These are phyloP conservation scores for Fusarium compactum DNA, from an alignment of 2,329 filamentous ascomycete species.

Conservation along the genomic window DNA sequence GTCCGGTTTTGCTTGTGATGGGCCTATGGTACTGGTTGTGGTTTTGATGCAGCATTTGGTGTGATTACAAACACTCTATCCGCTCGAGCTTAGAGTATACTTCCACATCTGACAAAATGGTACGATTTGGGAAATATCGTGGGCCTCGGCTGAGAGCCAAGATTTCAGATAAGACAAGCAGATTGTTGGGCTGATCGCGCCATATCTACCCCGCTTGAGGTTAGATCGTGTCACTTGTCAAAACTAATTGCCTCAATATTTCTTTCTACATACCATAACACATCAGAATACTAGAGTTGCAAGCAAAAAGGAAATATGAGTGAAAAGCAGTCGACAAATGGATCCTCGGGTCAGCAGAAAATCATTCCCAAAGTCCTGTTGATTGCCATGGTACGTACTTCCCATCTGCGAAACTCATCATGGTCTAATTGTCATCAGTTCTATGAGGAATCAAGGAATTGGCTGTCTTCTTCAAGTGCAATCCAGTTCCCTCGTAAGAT, in stretches of 20 bases:
- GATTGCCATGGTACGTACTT: constrained; percentile 23
- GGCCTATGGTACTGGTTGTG: not conserved
- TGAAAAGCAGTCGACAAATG: not conserved
- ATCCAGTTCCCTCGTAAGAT: constrained; percentile 27
- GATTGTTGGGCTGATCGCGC: constrained; percentile 13
- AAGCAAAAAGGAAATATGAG: not conserved
- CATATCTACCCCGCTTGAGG: constrained; percentile 27
- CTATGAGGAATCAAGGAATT: constrained; percentile 27
- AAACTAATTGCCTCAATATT: constrained; percentile 13
- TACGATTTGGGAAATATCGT: constrained; percentile 1
- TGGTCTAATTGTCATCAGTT: constrained; percentile 1
- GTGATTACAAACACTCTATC: accelerated
- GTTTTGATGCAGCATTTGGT: not conserved
- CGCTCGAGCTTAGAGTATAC: not conserved
- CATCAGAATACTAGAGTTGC: accelerated
- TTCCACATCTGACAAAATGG: not conserved
- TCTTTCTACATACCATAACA: not conserved
- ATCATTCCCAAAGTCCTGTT: constrained; percentile 27
- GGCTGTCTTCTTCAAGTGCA: constrained; percentile 16
- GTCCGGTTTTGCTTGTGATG: not conserved
- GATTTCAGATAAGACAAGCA: not conserved
- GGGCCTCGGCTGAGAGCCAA: not conserved
- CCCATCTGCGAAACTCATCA: accelerated
- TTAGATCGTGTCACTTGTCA: constrained; percentile 1
- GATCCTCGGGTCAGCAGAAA: not conserved